Evolutionary conservation across 495 filamentous ascomycete genomes (phyloP), one percentile per base, ranked within the genome.

Genomic region (Pyrenula massariospora): DNA sequence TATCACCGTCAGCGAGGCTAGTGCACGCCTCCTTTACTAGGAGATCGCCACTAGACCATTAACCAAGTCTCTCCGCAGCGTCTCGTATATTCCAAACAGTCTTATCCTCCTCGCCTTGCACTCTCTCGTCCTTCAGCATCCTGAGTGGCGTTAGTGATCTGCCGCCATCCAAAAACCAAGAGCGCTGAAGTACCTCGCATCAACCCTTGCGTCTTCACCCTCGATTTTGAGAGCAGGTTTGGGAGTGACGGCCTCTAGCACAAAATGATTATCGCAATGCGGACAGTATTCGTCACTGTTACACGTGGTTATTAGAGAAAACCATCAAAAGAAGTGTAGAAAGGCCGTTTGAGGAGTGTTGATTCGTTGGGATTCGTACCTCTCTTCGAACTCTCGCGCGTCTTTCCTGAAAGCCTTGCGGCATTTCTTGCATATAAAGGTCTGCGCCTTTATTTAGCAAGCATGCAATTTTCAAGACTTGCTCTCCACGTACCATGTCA

Each of bases 221-320:
- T 97, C 93, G 24, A 97, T 79, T 55, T 88, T 77, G 54, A 98
- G 69, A 31, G 83, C 76, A 10, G 90, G 77, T 70, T 90, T 87
- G 10, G 93, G 88, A 21, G 84, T 87, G 56, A 85, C 65, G 22
- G 93, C 93, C 19, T 96, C 91, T 57, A 97, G 71, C 22, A 97
- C 86, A 66, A 90, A 98, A 70, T 97, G 93, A 70, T 98, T 98
- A 69, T 98, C 93, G 76, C 93, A 98, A 73, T 96, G 87, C n/a
- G 93, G 94, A 73, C 93, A 97, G 75, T 95, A 97, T 70, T 98
- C 94, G 76, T 98, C 94, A 68, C 89, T 88, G 58, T 23, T 56
- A 47, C n/a, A n/a, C n/a, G n/a, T 50, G n/a, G 25, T 51, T 50
- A 54, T 48, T 59, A 48, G 15, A 12, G 19, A 20, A 48, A 56